Conservation (phyloP, 768 basidiomycete genomes). For the Tulasnella sp. region DNA sequence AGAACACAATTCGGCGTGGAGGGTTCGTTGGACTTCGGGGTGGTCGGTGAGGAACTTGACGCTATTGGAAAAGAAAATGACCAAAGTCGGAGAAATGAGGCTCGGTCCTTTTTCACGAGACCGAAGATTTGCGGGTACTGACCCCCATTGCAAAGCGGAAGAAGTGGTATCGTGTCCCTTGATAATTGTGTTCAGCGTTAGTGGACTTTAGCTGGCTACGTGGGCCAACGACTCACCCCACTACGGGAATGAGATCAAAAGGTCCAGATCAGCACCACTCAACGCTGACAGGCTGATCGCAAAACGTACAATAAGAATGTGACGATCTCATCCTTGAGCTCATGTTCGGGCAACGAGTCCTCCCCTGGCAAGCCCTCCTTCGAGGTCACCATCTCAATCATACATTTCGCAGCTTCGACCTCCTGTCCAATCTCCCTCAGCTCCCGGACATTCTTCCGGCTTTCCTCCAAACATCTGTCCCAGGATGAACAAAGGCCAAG, state of each 20-base stretch:
- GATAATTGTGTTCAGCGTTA: no score
- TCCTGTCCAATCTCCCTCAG: not conserved
- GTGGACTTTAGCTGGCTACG: no score
- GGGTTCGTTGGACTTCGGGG: not conserved
- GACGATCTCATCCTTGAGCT: not conserved
- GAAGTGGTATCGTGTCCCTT: not conserved
- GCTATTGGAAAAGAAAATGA: not conserved
- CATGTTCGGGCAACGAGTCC: not conserved
- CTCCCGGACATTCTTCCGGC: not conserved
- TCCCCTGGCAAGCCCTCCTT: not conserved
- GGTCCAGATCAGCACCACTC: not conserved
- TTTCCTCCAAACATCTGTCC: not conserved
- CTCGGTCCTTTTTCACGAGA: not conserved
- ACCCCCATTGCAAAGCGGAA: not conserved
- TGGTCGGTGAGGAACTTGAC: not conserved
- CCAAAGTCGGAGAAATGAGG: not conserved
- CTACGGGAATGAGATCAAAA: no score
- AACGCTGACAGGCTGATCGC: not conserved
- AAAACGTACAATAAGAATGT: not conserved
- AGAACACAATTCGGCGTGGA: not conserved
- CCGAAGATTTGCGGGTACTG: not conserved
- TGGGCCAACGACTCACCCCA: not conserved
- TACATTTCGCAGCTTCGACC: not conserved
- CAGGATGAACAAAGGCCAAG: not conserved
- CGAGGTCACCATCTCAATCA: not conserved